phyloP scores from a whole-genome alignment of 176 grass and related monocot genomes.

The Saccharum spontaneum region DNA sequence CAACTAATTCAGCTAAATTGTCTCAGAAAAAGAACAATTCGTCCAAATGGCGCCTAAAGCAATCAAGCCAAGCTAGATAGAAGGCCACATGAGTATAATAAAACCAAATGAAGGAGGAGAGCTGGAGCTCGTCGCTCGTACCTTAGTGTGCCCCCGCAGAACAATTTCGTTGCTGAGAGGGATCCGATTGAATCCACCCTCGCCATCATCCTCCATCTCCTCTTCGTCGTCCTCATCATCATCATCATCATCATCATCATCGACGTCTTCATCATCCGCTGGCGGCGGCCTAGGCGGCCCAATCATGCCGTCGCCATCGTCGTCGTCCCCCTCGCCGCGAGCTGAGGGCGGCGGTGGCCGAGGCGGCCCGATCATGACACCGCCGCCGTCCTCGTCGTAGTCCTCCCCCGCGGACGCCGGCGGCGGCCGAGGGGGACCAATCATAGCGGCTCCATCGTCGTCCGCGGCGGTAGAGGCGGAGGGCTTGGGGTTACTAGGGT shows the following conservation, averaged over 20 bases:
- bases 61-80: neutral
- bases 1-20: neutral
- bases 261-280: neutral
- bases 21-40: neutral
- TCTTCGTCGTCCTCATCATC: constrained; percentile 24
- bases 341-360: constrained; percentile 31
- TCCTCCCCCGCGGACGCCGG: neutral
- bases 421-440: constrained; percentile 37
- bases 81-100: neutral
- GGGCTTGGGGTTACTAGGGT: constrained; percentile 42
- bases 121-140: constrained; percentile 12
- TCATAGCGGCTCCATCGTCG: constrained; percentile 1
- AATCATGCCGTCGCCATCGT: constrained; percentile 52
- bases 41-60: neutral
- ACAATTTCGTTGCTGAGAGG: constrained; percentile 94
- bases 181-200: constrained; percentile 54
- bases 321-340: constrained; percentile 32
- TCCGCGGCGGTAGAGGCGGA: constrained; percentile 16
- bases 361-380: constrained; percentile 42
- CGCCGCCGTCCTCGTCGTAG: neutral
- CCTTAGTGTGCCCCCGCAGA: constrained; percentile 84
- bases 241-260: constrained; percentile 29
- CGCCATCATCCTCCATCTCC: constrained; percentile 52
- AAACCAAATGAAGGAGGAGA: neutral
- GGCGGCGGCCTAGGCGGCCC: constrained; percentile 66